These are phyloP conservation scores for Sclerotinia trifoliorum DNA, from an alignment of 2,329 filamentous ascomycete genomes.

Conservation along the genomic window DNA sequence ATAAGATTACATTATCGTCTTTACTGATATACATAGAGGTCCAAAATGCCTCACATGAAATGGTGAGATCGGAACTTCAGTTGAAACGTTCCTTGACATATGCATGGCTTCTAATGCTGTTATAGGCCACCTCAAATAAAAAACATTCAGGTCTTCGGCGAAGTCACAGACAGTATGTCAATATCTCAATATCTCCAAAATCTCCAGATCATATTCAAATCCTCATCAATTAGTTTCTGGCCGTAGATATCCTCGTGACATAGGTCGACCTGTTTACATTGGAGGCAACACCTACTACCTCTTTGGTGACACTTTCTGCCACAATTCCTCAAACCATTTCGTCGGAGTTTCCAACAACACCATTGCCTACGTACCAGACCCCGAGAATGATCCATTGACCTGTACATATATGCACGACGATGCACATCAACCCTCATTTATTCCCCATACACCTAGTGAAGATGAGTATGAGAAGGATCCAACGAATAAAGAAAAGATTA, in stretches of 20 bases:
- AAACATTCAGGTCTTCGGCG: neutral
- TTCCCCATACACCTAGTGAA: conserved; percentile 11
- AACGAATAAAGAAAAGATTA: neutral
- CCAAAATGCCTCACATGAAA: conserved; percentile 15
- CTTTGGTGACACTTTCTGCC: conserved; percentile 18
- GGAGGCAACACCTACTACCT: conserved; percentile 18
- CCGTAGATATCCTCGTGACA: conserved; percentile 11
- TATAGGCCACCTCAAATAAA: conserved; percentile 6
- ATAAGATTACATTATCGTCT: neutral
- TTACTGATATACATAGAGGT: neutral
- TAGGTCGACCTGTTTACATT: conserved; percentile 14
- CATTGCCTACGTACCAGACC: conserved; percentile 11
- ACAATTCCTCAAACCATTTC: conserved; percentile 8
- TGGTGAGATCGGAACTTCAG: neutral
- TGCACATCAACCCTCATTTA: conserved; percentile 8
- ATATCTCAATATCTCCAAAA: neutral
- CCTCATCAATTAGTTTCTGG: neutral
- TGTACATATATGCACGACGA: conserved; percentile 7
- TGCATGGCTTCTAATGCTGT: neutral
- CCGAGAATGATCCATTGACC: neutral
- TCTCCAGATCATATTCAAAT: neutral
- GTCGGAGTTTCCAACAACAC: conserved; percentile 15
- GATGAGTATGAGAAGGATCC: conserved; percentile 6
- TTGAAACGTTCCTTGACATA: neutral
- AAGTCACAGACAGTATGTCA: neutral